phyloP scores from a whole-genome alignment of 2,329 filamentous ascomycete genomes.

The Pyrenophora teres region DNA sequence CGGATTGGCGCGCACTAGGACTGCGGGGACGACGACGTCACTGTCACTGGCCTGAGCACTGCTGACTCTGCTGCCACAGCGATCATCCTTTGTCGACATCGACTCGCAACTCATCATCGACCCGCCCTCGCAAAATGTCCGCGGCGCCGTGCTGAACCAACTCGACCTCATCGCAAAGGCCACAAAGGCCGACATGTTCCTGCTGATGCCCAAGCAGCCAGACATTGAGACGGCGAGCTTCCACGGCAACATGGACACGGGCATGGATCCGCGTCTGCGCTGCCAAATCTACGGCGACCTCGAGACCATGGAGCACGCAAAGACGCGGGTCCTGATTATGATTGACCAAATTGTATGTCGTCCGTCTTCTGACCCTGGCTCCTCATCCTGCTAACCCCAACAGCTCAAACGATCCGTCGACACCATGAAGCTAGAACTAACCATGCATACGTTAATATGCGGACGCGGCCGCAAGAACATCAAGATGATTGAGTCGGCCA shows the following conservation, averaged over 20 bases:
- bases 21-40: conserved; percentile 3
- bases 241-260: conserved; percentile 74
- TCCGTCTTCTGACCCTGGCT: too few relatives aligned
- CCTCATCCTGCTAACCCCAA: conserved; percentile 46
- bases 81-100: conserved; percentile 90
- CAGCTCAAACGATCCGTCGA: conserved; percentile 77
- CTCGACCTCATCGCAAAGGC: conserved; percentile 85
- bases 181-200: conserved; percentile 95
- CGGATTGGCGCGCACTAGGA: too few relatives aligned
- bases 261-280: conserved; percentile 84
- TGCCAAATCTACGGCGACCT: conserved; percentile 95
- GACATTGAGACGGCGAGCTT: conserved; percentile 78
- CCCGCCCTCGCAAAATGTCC: conserved; percentile 67
- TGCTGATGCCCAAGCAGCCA: conserved; percentile 86
- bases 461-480: conserved; percentile 96
- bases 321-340: conserved; percentile 93
- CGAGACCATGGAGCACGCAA: conserved; percentile 94
- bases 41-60: neutral
- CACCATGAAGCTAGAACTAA: conserved; percentile 78
- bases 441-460: conserved; percentile 88
- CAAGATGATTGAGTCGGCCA: conserved; percentile 94
- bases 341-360: conserved; percentile 85
- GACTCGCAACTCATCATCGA: conserved; percentile 90
- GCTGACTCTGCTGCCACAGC: conserved; percentile 59
- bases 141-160: conserved; percentile 77